These are phyloP conservation scores for Cadophora gregata DNA, from an alignment of 2,329 filamentous ascomycete genomes.

Conservation along the genomic window DNA sequence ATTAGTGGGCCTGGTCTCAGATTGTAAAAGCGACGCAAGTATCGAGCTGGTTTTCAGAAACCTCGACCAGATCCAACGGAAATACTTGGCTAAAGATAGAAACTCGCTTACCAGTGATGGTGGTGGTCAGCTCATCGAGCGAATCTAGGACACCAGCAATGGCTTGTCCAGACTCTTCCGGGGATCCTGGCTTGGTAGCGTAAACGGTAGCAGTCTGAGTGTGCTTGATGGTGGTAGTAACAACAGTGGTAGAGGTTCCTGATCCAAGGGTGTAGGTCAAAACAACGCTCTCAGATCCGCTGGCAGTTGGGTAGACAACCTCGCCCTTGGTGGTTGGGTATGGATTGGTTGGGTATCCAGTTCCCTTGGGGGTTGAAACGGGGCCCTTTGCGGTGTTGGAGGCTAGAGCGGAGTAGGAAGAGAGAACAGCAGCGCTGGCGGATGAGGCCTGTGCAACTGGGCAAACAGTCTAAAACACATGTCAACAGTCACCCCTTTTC, in stretches of 20 bases:
- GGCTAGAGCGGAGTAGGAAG: slow-evolving; percentile 36
- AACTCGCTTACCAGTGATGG: slow-evolving; percentile 20
- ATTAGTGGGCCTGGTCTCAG: not conserved
- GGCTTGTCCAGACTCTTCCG: slow-evolving; percentile 15
- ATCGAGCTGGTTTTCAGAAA: not conserved
- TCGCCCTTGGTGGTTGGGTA: slow-evolving; percentile 11
- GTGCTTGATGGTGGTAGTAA: slow-evolving; percentile 51
- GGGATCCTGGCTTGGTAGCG: slow-evolving; percentile 30
- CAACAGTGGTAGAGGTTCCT: slow-evolving; percentile 51
- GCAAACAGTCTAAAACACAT: slow-evolving; percentile 51
- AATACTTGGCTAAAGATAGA: not conserved
- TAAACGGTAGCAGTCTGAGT: slow-evolving; percentile 45
- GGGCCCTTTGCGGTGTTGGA: slow-evolving; percentile 26
- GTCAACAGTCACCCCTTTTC: not conserved
- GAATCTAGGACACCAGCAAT: slow-evolving; percentile 20
- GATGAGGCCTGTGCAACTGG: slow-evolving; percentile 50
- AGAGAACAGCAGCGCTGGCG: slow-evolving; percentile 50
- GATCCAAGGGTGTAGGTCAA: slow-evolving; percentile 50
- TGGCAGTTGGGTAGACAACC: slow-evolving; percentile 18
- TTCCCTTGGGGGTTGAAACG: slow-evolving; percentile 13
- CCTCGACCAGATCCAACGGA: not conserved
- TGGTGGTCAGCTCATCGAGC: slow-evolving; percentile 26
- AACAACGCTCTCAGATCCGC: slow-evolving; percentile 27
- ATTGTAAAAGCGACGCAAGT: not conserved
- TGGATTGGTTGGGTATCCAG: slow-evolving; percentile 11